phyloP scores from a whole-genome alignment of 148 eudicot species.

The Mesembryanthemum crystallinum region DNA sequence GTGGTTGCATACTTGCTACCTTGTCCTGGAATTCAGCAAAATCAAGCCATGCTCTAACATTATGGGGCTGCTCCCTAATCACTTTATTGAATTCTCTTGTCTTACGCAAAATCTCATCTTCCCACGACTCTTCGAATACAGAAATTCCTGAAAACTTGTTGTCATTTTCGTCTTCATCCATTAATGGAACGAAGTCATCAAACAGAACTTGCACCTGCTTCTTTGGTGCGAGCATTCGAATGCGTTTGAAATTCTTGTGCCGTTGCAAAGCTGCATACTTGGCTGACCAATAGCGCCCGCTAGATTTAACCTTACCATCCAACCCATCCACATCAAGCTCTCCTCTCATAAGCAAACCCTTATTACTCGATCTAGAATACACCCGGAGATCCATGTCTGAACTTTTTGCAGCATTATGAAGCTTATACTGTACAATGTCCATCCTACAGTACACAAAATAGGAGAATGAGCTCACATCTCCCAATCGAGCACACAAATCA shows the following conservation, averaged over 20 bases:
- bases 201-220: conserved; percentile 24
- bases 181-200: conserved; percentile 60
- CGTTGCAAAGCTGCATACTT: conserved; percentile 71
- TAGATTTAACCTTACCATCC: conserved; percentile 56
- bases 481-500: background rate
- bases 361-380: conserved; percentile 25
- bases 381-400: conserved; percentile 31
- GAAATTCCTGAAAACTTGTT: conserved; percentile 27
- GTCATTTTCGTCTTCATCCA: conserved; percentile 36
- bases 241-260: conserved; percentile 66
- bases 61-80: conserved; percentile 83
- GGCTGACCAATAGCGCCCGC: conserved; percentile 89
- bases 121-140: conserved; percentile 88
- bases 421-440: conserved; percentile 84
- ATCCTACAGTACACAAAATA: conserved; percentile 45
- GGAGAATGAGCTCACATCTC: background rate
- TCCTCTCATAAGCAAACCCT: conserved; percentile 36
- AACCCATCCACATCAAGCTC: conserved; percentile 68
- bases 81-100: conserved; percentile 82
- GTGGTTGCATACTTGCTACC: conserved; percentile 82
- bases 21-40: conserved; percentile 92
- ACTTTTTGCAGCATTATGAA: conserved; percentile 36
- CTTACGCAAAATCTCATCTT: conserved; percentile 79
- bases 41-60: conserved; percentile 66
- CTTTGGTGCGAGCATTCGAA: conserved; percentile 48